Conservation (phyloP, 106 monocot genomes). For the Dendrobium catenatum region DNA sequence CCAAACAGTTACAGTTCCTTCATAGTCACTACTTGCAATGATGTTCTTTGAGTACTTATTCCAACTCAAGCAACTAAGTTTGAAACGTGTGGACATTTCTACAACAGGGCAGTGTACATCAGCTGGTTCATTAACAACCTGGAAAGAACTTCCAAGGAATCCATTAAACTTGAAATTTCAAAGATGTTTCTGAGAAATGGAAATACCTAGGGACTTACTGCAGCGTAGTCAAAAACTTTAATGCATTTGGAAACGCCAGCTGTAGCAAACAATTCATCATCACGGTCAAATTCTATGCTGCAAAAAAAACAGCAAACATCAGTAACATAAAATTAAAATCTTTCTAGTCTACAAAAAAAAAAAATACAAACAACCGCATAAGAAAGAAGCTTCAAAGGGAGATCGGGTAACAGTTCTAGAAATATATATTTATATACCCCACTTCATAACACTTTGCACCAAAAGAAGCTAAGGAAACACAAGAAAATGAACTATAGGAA, state of each 20-base stretch:
- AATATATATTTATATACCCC: not conserved
- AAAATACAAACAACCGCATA: not conserved
- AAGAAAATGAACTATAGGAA: not conserved
- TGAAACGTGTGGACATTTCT: conserved; percentile 90
- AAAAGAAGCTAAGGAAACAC: not conserved
- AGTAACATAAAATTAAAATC: not conserved
- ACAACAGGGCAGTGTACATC: conserved; percentile 90
- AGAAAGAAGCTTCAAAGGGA: not conserved
- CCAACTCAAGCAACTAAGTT: conserved; percentile 99
- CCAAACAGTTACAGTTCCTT: conserved; percentile 98
- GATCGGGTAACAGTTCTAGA: not conserved
- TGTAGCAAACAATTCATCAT: conserved; percentile 98
- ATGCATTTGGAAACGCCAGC: conserved; percentile 96
- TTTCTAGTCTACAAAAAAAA: not conserved
- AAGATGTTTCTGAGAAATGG: not conserved
- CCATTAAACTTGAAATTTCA: not conserved
- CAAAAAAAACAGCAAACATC: conserved; percentile 9
- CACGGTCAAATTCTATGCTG: conserved; percentile 99
- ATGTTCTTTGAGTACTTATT: conserved; percentile 93
- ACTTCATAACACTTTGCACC: not conserved
- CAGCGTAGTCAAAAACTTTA: conserved; percentile 95
- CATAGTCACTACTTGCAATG: conserved; percentile 96
- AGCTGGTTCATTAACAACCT: conserved; percentile 92
- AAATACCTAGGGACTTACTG: conserved; percentile 29
- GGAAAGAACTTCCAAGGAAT: conserved; percentile 11